A percentile compares a stretch with the other conserved stretches of the same genome.
These are phyloP conservation scores for Withania somnifera DNA, from an alignment of 305 asterid genomes.

Conservation along the genomic window DNA sequence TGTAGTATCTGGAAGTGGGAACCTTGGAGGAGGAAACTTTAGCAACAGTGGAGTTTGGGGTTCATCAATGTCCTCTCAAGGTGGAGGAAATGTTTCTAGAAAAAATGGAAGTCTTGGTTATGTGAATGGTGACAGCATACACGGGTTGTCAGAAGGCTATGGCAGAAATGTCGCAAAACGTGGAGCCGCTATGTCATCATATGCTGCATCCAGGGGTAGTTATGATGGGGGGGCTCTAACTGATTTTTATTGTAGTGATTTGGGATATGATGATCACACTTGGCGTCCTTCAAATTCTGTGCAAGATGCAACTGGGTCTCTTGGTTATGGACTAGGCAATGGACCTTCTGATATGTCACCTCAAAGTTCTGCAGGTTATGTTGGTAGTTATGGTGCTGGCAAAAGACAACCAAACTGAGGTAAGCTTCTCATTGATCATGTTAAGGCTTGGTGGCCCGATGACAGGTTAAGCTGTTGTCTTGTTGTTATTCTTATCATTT, in stretches of 20 bases:
- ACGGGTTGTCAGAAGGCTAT: constrained; percentile 9
- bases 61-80: constrained; percentile 13
- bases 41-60: constrained; percentile 20
- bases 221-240: constrained; percentile 16
- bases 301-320: constrained; percentile 16
- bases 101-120: constrained; percentile 10
- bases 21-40: constrained; percentile 5
- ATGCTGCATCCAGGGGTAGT: constrained; percentile 10
- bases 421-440: neutral
- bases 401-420: constrained; percentile 16
- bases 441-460: neutral
- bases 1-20: constrained; percentile 13
- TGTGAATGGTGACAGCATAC: constrained; percentile 7
- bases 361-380: constrained; percentile 15
- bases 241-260: constrained; percentile 13
- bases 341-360: constrained; percentile 8
- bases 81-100: constrained; percentile 10
- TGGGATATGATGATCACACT: constrained; percentile 15
- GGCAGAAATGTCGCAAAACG: constrained; percentile 3
- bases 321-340: constrained; percentile 15
- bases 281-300: constrained; percentile 12
- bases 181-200: constrained; percentile 9
- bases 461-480: neutral
- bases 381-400: constrained; percentile 15
- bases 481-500: neutral